These are phyloP conservation scores for Skeletonema potamos DNA, from an alignment of 108 stramenopile genomes.

Conservation along the genomic window DNA sequence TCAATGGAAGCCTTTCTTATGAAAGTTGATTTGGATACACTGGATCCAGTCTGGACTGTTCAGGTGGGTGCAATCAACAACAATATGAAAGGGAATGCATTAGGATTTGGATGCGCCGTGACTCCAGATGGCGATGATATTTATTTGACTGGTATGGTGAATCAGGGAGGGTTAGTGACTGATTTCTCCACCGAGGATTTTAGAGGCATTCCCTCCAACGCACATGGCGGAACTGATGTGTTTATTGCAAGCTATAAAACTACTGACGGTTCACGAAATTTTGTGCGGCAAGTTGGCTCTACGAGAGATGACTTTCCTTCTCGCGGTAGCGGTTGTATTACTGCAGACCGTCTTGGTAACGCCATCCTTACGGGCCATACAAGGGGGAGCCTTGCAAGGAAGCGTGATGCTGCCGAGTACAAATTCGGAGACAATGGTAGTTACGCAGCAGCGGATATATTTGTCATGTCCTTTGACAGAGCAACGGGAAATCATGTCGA, in stretches of 20 bases:
- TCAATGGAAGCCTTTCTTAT: slow-evolving; percentile 50
- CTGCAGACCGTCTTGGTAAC: slow-evolving; percentile 50
- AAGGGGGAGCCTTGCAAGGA: slow-evolving; percentile 48
- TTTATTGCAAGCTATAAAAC: slow-evolving; percentile 55
- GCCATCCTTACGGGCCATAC: slow-evolving; percentile 54
- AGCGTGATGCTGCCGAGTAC: slow-evolving; percentile 29
- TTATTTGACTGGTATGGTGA: slow-evolving; percentile 61
- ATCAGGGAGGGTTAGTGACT: slow-evolving; percentile 44
- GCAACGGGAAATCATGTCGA: slow-evolving; percentile 28
- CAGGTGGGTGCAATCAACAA: slow-evolving; percentile 41
- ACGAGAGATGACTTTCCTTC: slow-evolving; percentile 49
- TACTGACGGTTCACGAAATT: slow-evolving; percentile 34
- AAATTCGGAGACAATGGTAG: slow-evolving; percentile 17
- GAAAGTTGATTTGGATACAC: slow-evolving; percentile 49
- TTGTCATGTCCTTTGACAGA: slow-evolving; percentile 56
- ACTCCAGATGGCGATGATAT: slow-evolving; percentile 59
- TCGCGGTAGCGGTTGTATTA: slow-evolving; percentile 48
- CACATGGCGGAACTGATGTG: slow-evolving; percentile 49
- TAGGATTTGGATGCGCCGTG: slow-evolving; percentile 57
- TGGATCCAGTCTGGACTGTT: slow-evolving; percentile 51
- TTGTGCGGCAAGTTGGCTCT: slow-evolving; percentile 52
- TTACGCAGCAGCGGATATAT: slow-evolving; percentile 47
- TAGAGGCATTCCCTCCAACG: background rate
- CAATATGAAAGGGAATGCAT: slow-evolving; percentile 35
- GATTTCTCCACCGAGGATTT: slow-evolving; percentile 22